phyloP scores from a whole-genome alignment of 306 rosid species.

The Vigna radiata region DNA sequence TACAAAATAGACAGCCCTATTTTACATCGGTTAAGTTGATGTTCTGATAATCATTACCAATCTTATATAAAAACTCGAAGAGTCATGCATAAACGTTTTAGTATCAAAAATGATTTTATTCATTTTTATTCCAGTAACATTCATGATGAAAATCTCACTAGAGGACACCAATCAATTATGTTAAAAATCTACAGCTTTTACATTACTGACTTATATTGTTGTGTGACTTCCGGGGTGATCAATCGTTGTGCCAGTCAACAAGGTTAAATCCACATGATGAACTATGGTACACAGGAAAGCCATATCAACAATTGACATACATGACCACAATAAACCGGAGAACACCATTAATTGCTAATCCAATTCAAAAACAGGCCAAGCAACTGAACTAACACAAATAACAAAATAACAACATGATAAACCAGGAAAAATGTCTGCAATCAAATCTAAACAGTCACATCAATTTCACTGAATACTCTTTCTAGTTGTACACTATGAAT shows the following conservation, averaged over 20 bases:
- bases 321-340: constrained; percentile 3
- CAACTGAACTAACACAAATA: constrained; percentile 3
- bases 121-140: not conserved
- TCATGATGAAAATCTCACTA: not conserved
- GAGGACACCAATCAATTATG: constrained; percentile 5
- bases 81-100: not conserved
- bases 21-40: constrained; percentile 3
- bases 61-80: not conserved
- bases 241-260: not conserved
- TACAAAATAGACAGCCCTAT: not conserved
- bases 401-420: not conserved
- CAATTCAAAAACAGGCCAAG: not conserved
- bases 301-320: constrained; percentile 13
- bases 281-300: not conserved
- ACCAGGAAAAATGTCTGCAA: not conserved
- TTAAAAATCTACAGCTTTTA: not conserved
- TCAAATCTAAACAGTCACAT: not conserved
- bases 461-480: not conserved
- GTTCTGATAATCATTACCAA: not conserved
- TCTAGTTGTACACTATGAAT: not conserved
- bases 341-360: constrained; percentile 9
- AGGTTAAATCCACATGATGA: constrained; percentile 2
- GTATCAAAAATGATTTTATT: constrained; percentile 1
- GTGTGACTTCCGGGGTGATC: not conserved
- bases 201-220: not conserved